A percentile compares a stretch with the other conserved stretches of the same genome.
phyloP scores from a whole-genome alignment of 2,329 filamentous ascomycete genomes.

The Cadophora gregata region DNA sequence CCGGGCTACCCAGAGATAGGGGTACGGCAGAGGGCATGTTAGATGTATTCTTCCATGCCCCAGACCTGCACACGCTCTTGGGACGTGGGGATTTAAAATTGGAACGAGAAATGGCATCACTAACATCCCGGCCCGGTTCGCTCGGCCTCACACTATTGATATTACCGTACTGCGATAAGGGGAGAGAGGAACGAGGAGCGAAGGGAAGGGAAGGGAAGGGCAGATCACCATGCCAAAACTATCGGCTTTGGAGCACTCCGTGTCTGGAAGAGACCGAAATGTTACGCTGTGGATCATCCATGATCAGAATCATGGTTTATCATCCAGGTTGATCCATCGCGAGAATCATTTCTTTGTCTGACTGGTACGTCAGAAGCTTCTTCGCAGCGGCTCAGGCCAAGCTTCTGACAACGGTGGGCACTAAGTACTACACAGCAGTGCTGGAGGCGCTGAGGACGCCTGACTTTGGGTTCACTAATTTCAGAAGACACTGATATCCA shows the following conservation, averaged over 20 bases:
- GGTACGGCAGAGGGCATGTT: background rate
- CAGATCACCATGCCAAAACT: background rate
- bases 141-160: conserved; percentile 5
- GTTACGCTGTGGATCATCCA: background rate
- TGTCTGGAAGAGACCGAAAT: background rate
- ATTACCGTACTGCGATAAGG: conserved; percentile 5
- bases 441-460: background rate
- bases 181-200: background rate
- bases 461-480: background rate
- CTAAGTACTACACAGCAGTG: no score
- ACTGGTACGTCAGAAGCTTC: background rate
- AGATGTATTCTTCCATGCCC: background rate
- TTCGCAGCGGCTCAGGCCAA: background rate
- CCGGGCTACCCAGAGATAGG: background rate
- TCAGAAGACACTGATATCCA: background rate
- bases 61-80: conserved; percentile 2
- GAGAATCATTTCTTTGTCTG: background rate
- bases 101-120: conserved; percentile 9
- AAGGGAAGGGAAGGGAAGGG: background rate
- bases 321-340: background rate
- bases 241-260: background rate
- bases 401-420: conserved; percentile 6
- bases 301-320: background rate
- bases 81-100: conserved; percentile 7
- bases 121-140: background rate